A percentile compares a stretch with the other conserved stretches of the same genome.
Conservation (phyloP, 306 rosid species). For the Biancaea sappan region DNA sequence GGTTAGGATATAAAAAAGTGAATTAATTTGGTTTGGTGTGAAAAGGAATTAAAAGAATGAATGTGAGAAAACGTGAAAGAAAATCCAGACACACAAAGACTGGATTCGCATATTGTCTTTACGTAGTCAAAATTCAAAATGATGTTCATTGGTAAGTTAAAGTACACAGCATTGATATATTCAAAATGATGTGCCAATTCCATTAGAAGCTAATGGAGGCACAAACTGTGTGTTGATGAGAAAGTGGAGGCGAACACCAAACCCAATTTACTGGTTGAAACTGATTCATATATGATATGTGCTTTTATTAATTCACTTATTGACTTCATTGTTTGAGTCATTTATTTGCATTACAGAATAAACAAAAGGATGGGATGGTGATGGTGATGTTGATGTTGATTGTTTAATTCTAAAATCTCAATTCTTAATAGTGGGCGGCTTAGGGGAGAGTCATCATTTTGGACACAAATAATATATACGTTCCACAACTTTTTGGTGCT, state of each 20-base stretch:
- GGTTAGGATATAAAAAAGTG: too few relatives aligned
- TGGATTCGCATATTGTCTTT: background rate
- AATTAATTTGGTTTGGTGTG: too few relatives aligned
- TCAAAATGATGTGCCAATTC: background rate
- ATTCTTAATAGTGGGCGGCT: background rate
- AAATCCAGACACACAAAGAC: too few relatives aligned
- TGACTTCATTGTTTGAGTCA: background rate
- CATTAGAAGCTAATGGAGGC: conserved; percentile 16
- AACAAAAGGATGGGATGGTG: conserved; percentile 12
- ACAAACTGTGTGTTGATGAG: background rate
- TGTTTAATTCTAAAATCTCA: background rate
- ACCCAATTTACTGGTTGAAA: conserved; percentile 10
- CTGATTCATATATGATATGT: background rate
- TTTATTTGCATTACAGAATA: conserved; percentile 18
- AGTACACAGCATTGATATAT: background rate
- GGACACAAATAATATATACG: too few relatives aligned
- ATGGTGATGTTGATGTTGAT: conserved; percentile 18
- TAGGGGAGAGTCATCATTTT: background rate
- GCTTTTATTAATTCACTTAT: background rate
- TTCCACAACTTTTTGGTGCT: too few relatives aligned
- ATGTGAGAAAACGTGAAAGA: too few relatives aligned
- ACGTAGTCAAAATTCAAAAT: background rate
- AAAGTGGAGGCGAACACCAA: conserved; percentile 31
- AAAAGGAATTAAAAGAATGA: too few relatives aligned
- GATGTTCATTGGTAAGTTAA: background rate